Conservation (phyloP, 1,284 basidiomycete species). For the Abortiporus biennis region DNA sequence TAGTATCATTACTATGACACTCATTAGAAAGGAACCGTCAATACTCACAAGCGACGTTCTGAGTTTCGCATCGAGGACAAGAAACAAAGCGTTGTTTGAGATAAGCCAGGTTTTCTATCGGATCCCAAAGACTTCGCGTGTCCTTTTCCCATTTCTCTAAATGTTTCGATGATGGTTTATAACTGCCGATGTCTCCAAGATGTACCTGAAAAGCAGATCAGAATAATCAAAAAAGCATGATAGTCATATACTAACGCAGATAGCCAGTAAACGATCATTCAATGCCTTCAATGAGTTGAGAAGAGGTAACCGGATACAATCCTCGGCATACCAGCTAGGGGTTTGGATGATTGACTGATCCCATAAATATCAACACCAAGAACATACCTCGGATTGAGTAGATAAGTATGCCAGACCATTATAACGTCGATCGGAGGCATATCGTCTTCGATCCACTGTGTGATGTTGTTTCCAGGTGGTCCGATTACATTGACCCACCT, state of each 20-base stretch:
- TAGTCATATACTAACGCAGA: slow-evolving; percentile 5
- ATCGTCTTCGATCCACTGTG: slow-evolving; percentile 11
- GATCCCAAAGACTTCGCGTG: slow-evolving; percentile 11
- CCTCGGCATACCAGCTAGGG: slow-evolving; percentile 15
- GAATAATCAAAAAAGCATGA: neutral
- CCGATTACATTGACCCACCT: slow-evolving; percentile 6
- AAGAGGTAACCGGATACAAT: slow-evolving; percentile 8
- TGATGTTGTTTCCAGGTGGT: neutral
- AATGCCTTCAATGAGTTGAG: slow-evolving; percentile 3
- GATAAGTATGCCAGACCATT: slow-evolving; percentile 16
- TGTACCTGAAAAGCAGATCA: slow-evolving; percentile 3
- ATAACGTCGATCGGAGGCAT: slow-evolving; percentile 15
- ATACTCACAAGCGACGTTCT: slow-evolving; percentile 9
- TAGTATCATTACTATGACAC: no score
- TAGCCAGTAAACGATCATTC: slow-evolving; percentile 5
- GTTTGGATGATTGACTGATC: neutral
- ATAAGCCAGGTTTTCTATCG: slow-evolving; percentile 7
- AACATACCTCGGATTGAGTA: slow-evolving; percentile 14
- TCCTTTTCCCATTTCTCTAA: slow-evolving; percentile 6
- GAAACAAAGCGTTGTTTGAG: slow-evolving; percentile 4
- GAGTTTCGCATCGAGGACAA: slow-evolving; percentile 10
- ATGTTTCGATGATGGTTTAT: slow-evolving; percentile 5
- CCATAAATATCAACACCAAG: neutral
- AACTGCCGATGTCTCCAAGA: slow-evolving; percentile 10
- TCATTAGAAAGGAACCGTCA: neutral